Evolutionary conservation across 257 asterid species (phyloP), one percentile per base, ranked within the genome.

Genomic region (Haberlea rhodopensis): DNA sequence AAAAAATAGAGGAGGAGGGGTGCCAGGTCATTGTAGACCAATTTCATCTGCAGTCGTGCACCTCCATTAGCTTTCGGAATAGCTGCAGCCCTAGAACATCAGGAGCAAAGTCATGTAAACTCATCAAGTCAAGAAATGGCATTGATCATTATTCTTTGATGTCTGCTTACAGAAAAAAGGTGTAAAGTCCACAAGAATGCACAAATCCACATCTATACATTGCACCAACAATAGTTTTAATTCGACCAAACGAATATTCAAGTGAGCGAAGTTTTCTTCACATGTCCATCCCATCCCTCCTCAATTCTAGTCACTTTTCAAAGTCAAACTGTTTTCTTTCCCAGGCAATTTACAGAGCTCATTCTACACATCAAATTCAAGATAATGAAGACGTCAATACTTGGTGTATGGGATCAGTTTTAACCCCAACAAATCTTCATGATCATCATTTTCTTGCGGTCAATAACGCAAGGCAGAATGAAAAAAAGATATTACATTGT

Each of bases 51-150:
- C 62, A 90, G 76, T 22, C 81, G 84, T 10, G 84, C 83, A 52
- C 94, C 87, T 20, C 94, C 90, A 73, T 84, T 88, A 4, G 83
- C 89, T 73, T 84, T 86, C 1, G 97, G 97, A 76, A 91, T 84
- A 37, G 82, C 89, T 40, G 90, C 85, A 57, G 95, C 91, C 82
- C 97, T 91, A 75, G 13, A 31, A 63, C 59, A 45, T 23, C 69
- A 62, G 70, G 62, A 19, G 16, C 0, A 19, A 13, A 15, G 10
- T 19, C 67, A 24, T 25, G 19, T 27, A 60, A 43, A 15, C 19
- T 75, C 27, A 18, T 52, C 51, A 29, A 53, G 65, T 19, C 49
- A 53, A 60, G 48, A 55, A 62, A 45, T 15, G 29, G 43, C 9
- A 45, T 27, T 16, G 45, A 43, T 31, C 24, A 54, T 46, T 37